Percentiles rank a stretch among this genome's conserved stretches.
These are phyloP conservation scores for Trichoderma sp. DNA, from an alignment of 2,329 filamentous ascomycete species.

Conservation along the genomic window DNA sequence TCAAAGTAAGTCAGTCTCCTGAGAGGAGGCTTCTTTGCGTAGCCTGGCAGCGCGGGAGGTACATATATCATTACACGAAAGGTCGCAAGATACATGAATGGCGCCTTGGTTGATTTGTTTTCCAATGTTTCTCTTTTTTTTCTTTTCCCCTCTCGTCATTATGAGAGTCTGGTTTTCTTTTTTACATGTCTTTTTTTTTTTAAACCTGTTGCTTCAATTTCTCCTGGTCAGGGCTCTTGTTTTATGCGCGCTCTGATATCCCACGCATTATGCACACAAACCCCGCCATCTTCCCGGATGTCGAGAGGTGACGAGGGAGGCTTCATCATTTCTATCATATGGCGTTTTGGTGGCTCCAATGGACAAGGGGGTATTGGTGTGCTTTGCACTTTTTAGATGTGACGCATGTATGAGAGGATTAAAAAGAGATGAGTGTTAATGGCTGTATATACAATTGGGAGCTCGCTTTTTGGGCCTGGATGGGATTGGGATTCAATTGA, in stretches of 20 bases:
- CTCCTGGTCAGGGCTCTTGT: neutral
- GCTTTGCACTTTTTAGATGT: slow-evolving; percentile 5
- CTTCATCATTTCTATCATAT: slow-evolving; percentile 9
- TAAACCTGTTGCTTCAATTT: neutral
- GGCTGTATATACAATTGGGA: slow-evolving; percentile 15
- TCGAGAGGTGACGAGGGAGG: neutral
- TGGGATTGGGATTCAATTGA: slow-evolving; percentile 24
- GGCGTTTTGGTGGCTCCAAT: slow-evolving; percentile 19
- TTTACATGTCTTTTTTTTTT: neutral
- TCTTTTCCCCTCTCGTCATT: neutral
- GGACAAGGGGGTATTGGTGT: neutral
- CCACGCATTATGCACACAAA: slow-evolving; percentile 7
- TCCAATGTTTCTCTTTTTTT: neutral
- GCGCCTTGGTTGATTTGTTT: slow-evolving; percentile 17
- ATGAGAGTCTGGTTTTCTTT: neutral
- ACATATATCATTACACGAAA: slow-evolving; percentile 1
- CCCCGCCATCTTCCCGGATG: neutral
- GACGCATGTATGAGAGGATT: neutral
- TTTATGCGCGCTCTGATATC: slow-evolving; percentile 13
- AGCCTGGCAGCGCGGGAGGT: neutral
- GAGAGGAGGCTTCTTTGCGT: neutral
- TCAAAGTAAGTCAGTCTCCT: neutral
- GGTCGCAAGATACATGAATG: slow-evolving; percentile 23
- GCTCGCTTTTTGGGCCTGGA: slow-evolving; percentile 7
- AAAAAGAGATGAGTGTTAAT: slow-evolving; percentile 15